Conservation (phyloP, 2,329 filamentous ascomycete genomes). For the Grosmannia clavigera region DNA sequence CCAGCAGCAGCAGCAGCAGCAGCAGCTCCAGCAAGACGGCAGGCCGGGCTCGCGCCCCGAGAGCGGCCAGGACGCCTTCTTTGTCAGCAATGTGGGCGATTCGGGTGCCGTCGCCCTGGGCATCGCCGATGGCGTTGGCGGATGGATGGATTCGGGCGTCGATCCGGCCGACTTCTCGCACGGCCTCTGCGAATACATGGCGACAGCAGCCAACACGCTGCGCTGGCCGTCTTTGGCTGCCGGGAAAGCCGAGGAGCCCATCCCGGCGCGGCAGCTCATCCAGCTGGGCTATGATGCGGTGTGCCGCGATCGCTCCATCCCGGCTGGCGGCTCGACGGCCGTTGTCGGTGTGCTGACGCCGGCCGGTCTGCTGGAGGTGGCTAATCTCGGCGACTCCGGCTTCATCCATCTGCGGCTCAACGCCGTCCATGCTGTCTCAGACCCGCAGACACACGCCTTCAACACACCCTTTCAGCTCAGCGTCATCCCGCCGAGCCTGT, state of each 20-base stretch:
- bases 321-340: constrained; percentile 82
- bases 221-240: constrained; percentile 12
- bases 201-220: constrained; percentile 48
- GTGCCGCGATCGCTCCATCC: constrained; percentile 58
- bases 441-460: constrained; percentile 89
- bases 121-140: constrained; percentile 87
- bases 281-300: constrained; percentile 76
- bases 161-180: constrained; percentile 95
- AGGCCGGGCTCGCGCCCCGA: constrained; percentile 47
- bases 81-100: constrained; percentile 69
- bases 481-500: constrained; percentile 68
- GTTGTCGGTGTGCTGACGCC: constrained; percentile 68
- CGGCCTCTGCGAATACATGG: constrained; percentile 88
- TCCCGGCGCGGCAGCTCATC: constrained; percentile 59
- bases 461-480: constrained; percentile 95
- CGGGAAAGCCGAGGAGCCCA: constrained; percentile 13
- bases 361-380: constrained; percentile 69
- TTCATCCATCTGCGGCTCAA: constrained; percentile 80
- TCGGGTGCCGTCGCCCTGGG: constrained; percentile 67
- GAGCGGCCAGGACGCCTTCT: constrained; percentile 93
- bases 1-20: constrained; percentile 36
- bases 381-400: constrained; percentile 91
- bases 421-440: constrained; percentile 70
- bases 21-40: constrained; percentile 9
- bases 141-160: constrained; percentile 85